phyloP scores from a whole-genome alignment of 805 yeast species.

The Candida insectalens region DNA sequence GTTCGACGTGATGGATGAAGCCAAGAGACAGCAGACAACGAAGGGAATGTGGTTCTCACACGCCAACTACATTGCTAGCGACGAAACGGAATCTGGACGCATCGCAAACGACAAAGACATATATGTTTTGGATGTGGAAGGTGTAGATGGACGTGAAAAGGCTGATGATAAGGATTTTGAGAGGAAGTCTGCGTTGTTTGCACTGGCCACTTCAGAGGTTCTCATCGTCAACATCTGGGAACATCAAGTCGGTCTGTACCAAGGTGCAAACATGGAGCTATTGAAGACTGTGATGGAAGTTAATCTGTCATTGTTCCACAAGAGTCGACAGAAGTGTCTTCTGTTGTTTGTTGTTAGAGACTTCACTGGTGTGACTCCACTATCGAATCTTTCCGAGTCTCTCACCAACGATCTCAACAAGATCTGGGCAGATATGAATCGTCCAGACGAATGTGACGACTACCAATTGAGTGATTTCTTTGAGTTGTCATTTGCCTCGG shows the following conservation, averaged over 20 bases:
- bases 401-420: constrained; percentile 59
- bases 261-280: constrained; percentile 95
- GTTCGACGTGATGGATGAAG: constrained; percentile 91
- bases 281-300: constrained; percentile 95
- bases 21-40: constrained; percentile 80
- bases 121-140: constrained; percentile 94
- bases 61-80: constrained; percentile 31
- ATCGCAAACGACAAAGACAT: constrained; percentile 27
- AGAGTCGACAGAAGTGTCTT: constrained; percentile 44
- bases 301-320: constrained; percentile 73
- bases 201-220: constrained; percentile 84
- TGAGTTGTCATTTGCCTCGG: constrained; percentile 70
- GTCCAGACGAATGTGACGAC: constrained; percentile 55
- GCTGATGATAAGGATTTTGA: constrained; percentile 99
- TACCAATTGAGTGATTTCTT: constrained; percentile 65
- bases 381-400: constrained; percentile 59
- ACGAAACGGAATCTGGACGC: constrained; percentile 4
- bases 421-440: constrained; percentile 71
- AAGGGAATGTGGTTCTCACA: constrained; percentile 74
- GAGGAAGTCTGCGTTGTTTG: constrained; percentile 91
- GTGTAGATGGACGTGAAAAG: constrained; percentile 95
- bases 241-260: constrained; percentile 91
- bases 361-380: constrained; percentile 80
- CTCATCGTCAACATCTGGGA: constrained; percentile 94
- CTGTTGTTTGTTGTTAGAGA: constrained; percentile 87